These are phyloP conservation scores for Aspergillus pseudonomiae DNA, from an alignment of 2,329 filamentous ascomycete genomes.

Conservation along the genomic window DNA sequence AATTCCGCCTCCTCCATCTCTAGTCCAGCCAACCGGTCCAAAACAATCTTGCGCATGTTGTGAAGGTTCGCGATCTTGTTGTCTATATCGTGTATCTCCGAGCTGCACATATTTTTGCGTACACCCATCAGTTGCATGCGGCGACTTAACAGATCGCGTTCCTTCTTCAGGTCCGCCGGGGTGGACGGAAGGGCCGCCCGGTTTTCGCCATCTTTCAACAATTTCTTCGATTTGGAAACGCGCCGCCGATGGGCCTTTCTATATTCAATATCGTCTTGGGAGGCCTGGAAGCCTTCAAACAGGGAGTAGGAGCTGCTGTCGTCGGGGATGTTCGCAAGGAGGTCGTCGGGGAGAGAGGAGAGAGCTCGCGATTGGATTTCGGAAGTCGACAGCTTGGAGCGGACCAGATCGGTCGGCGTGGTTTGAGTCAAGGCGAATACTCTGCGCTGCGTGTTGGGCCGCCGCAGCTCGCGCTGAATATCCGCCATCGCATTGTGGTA, in stretches of 20 bases:
- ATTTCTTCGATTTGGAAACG: constrained; percentile 73
- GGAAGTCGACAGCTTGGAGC: constrained; percentile 82
- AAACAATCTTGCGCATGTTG: constrained; percentile 87
- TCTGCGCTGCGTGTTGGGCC: constrained; percentile 81
- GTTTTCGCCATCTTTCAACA: constrained; percentile 65
- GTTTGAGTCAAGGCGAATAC: constrained; percentile 91
- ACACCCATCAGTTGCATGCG: constrained; percentile 88
- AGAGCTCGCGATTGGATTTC: constrained; percentile 95
- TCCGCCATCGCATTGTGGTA: constrained; percentile 88
- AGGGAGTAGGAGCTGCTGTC: constrained; percentile 84
- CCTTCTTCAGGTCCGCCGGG: constrained; percentile 74
- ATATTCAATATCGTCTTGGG: constrained; percentile 63
- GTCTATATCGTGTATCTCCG: constrained; percentile 95
- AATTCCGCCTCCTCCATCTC: constrained; percentile 89
- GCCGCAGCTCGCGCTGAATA: constrained; percentile 84
- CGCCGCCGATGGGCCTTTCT: constrained; percentile 71
- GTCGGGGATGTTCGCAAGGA: constrained; percentile 86
- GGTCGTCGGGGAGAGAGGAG: constrained; percentile 84
- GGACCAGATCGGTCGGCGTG: constrained; percentile 89
- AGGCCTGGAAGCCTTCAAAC: constrained; percentile 95
- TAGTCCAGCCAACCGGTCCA: constrained; percentile 81
- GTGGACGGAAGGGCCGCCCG: constrained; percentile 62
- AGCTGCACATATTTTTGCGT: constrained; percentile 95
- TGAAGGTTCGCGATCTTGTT: constrained; percentile 93
- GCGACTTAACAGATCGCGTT: constrained; percentile 78